Evolutionary conservation across 1,139 yeast genomes (phyloP).

Genomic region (Hyphopichia fennica): DNA sequence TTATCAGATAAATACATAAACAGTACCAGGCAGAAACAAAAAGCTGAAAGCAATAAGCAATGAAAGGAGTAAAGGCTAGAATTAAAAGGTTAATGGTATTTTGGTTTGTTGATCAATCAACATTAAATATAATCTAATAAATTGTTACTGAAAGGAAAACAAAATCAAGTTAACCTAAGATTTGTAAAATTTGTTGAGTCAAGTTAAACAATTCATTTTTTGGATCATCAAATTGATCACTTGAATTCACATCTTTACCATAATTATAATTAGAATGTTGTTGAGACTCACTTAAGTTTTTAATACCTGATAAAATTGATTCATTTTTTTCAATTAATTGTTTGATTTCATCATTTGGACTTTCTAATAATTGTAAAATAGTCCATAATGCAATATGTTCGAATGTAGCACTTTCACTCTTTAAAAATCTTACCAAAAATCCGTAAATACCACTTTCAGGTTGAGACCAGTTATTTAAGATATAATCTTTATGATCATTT

Average conservation of each 20-base stretch:
- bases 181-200: conserved; percentile 74
- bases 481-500: conserved; percentile 70
- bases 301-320: conserved; percentile 57
- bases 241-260: conserved; percentile 15
- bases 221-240: conserved; percentile 56
- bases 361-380: conserved; percentile 85
- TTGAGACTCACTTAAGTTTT: conserved; percentile 47
- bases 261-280: conserved; percentile 25
- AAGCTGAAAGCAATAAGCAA: conserved; percentile 2
- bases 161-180: conserved; percentile 33
- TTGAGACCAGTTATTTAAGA: conserved; percentile 73
- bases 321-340: conserved; percentile 61
- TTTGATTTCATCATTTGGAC: conserved; percentile 72
- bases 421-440: conserved; percentile 76
- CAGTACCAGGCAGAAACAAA: conserved; percentile 1
- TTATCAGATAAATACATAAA: conserved; percentile 2
- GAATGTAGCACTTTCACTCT: conserved; percentile 89
- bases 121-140: neutral
- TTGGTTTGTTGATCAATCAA: neutral
- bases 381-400: conserved; percentile 99
- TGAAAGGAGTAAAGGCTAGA: neutral
- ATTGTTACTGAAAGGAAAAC: neutral
- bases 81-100: neutral
- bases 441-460: conserved; percentile 88
- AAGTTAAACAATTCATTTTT: conserved; percentile 71